Base-by-base conservation (phyloP, 305 asterid species). In the Withania somnifera region DNA sequence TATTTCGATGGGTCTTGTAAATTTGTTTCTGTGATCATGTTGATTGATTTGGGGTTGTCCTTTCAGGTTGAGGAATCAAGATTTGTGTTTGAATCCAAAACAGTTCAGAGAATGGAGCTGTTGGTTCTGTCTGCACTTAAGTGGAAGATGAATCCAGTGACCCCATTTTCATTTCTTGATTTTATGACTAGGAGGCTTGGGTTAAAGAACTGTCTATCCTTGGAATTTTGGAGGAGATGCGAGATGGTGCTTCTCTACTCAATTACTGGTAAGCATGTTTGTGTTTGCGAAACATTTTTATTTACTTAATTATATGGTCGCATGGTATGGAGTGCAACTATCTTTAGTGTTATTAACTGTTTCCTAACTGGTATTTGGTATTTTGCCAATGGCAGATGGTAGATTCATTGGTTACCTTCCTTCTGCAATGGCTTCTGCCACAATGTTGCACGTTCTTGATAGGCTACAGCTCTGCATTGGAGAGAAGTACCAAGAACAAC, bases 141-240 rank as follows among this genome's bases (percentile, higher is more conserved):
- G 67, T 94, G 98, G 98, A 91, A 82, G 92, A 94, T 94, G 97
- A 93, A 93, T 77, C 97, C 95, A 2, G 92, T 92, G 14, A 94
- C 97, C 69, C 92, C 97, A 45, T 73, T 88, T 78, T 88, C 96
- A 22, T 94, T 93, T 87, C 87, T 94, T 78, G 97, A 92, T 63
- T 88, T n/a, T n/a, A n/a, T n/a, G n/a, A 81, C 66, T 86, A 85
- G 84, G 42, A 89, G 89, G 85, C 85, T 94, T 0, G 89, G 91
- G 6, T 84, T 93, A 20, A 76, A 89, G 51, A 57, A 5, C 51
- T 82, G 84, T 20, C 53, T 89, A 6, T 89, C 82, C 52, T 73
- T 77, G 82, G 93, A 92, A 58, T 88, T 92, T 71, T 82, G 88
- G 0, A 63, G 81, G 60, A 90, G 91, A 90, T 94, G 91, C 84